Base-by-base conservation (phyloP, 2,329 filamentous ascomycete genomes). In the Stemphylium vesicarium region DNA sequence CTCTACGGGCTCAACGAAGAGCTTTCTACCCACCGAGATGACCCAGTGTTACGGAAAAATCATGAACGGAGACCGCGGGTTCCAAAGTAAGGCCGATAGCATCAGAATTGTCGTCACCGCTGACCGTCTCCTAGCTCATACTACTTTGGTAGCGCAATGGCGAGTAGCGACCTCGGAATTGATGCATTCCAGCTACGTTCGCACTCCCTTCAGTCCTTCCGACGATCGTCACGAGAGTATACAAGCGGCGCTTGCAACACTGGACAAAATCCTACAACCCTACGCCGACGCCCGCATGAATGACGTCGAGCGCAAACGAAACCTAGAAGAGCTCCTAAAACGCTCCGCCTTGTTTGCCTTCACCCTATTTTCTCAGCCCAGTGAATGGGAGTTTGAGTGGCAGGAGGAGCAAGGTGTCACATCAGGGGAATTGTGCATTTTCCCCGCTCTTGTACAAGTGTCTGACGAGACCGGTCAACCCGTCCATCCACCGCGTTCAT, bases 281-380 rank as follows among this genome's bases (percentile, higher is more conserved):
- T 75, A 63, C 38, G 57, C 60, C 15, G 64, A 72, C 44, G 59
- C 59, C 24, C 65, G 63, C 3, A 62, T 70, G 53, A 62, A 73
- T 24, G 65, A 70, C 7, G 56, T 50, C n/a, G 56, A 70, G 24
- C 61, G 73, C 4, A 64, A 59, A 13, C 59, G 56, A 2, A 75
- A 77, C 40, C 50, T 77, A 8, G 68, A 73, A 15, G 71, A 73
- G 49, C 65, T 77, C 1, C 47, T 75, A n/a, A 73, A 72, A 42
- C 66, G 71, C 4, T 66, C 68, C 2, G 72, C 72, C 1, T 56
- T 59, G 2, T 73, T 74, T 41, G 72, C 70, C n/a, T 75, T 71
- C 41, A 65, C 69, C 0, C 53, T 76, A 3, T 76, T 77, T 50
- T 71, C 70, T 7, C 73, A 77, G 52, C 73, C 69, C 0, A 70